Conservation (phyloP, 129 eudicot genomes). For the Centella asiatica region DNA sequence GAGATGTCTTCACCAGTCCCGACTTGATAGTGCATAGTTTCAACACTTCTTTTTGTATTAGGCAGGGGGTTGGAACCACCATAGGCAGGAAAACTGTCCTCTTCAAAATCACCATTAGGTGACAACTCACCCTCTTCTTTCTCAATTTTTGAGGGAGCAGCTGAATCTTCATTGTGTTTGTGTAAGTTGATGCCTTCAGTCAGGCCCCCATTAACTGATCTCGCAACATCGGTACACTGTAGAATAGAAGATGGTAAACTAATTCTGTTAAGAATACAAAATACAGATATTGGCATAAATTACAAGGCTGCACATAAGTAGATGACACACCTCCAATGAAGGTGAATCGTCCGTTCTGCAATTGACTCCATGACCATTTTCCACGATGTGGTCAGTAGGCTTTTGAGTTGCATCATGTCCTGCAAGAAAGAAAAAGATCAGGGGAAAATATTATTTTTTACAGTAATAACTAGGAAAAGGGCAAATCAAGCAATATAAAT, state of each 20-base stretch:
- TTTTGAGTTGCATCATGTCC: constrained; percentile 45
- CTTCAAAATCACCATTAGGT: constrained; percentile 79
- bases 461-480: neutral
- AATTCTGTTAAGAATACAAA: neutral
- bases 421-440: constrained; percentile 14
- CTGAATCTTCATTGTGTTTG: constrained; percentile 25
- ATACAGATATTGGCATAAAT: neutral
- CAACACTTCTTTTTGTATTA: constrained; percentile 17
- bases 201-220: constrained; percentile 39
- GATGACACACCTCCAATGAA: constrained; percentile 3
- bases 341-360: constrained; percentile 31
- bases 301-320: neutral
- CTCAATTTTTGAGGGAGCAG: constrained; percentile 57
- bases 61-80: constrained; percentile 25
- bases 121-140: constrained; percentile 99
- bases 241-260: neutral
- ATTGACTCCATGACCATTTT: constrained; percentile 43
- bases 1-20: neutral
- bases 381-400: constrained; percentile 29
- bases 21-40: neutral
- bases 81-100: constrained; percentile 38
- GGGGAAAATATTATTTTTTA: neutral
- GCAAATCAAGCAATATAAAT: neutral
- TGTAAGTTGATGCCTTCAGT: constrained; percentile 12
- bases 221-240: constrained; percentile 46